Base-by-base conservation (phyloP, 768 basidiomycete genomes). In the Udeniomyces megalosporus region DNA sequence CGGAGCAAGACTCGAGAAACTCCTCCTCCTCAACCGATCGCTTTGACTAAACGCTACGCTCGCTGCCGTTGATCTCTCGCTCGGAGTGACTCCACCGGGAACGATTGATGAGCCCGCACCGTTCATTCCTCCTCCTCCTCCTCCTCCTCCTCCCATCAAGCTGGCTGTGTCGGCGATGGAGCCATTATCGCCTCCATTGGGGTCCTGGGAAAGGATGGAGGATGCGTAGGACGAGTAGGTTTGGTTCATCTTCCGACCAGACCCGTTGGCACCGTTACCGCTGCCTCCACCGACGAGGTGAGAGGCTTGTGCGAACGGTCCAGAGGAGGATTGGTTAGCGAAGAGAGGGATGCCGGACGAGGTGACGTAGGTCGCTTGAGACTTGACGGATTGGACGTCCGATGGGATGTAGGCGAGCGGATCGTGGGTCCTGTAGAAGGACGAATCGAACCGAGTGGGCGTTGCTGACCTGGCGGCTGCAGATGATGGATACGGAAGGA, bases 391-490 rank as follows among this genome's bases (percentile, higher is more conserved):
- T 71, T 95, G 93, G 26, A 84, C 87, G 71, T 97, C 95, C 6
- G 89, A 88, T 1, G 91, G 90, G 67, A 96, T 93, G 73, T 92
- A 92, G 5, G 86, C 84, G 58, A 92, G 79, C 0, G 91, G 83
- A 71, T 96, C 92, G 74, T 96, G 91, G 0, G 88, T 88, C 62
- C 91, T 83, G 74, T 91, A 97, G 78, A 95, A 97, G 71, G 85
- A 84, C 48, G 91, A 80, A 73, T 97, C 93, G 74, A 96, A 97
- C 61, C 91, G 87, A 70, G 88, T 90, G 3, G 90, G 88, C 4
- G 90, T 88, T 32, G 90, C 91, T 34, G 88, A 88, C 62, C 85
- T 81, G 58, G 82, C 80, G 64, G 77, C 79, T 76, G 74, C 58
- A 60, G 61, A 20, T 34, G 15, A 24, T 35, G 15, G 20, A 45